phyloP scores from a whole-genome alignment of 257 asterid species.

The Ballota nigra region DNA sequence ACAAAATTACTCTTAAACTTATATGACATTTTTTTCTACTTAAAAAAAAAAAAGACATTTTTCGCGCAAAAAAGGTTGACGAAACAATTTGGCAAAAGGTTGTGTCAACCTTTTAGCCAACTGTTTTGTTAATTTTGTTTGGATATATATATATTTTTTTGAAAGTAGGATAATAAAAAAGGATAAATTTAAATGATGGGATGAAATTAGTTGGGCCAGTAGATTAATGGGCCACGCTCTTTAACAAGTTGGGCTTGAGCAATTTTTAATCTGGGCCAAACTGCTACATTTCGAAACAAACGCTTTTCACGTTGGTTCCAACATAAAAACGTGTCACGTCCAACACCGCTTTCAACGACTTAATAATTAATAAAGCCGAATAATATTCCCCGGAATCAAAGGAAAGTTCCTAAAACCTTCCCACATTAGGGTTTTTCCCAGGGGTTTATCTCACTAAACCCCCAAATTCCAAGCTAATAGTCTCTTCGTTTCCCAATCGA shows the following conservation, averaged over 20 bases:
- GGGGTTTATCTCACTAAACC: constrained; percentile 27
- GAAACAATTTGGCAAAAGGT: no score
- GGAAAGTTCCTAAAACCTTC: neutral
- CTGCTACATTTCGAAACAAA: neutral
- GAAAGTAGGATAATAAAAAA: no score
- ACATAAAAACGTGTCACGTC: neutral
- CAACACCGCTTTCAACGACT: neutral
- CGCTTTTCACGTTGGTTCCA: neutral
- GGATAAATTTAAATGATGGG: neutral
- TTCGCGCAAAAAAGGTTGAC: no score
- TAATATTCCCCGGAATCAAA: constrained; percentile 30
- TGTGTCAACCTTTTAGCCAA: no score
- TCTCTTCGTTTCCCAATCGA: neutral
- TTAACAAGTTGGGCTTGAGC: neutral
- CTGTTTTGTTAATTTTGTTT: no score
- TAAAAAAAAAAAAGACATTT: no score
- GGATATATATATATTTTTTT: no score
- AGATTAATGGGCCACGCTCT: neutral
- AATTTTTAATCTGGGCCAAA: no score
- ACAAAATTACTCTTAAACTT: no score
- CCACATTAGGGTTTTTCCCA: constrained; percentile 36
- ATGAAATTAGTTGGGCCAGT: neutral
- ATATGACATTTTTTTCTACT: no score
- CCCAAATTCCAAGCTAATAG: neutral
- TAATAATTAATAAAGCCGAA: constrained; percentile 5